Conservation (phyloP, 805 yeast genomes). For the Yarrowia sp. region DNA sequence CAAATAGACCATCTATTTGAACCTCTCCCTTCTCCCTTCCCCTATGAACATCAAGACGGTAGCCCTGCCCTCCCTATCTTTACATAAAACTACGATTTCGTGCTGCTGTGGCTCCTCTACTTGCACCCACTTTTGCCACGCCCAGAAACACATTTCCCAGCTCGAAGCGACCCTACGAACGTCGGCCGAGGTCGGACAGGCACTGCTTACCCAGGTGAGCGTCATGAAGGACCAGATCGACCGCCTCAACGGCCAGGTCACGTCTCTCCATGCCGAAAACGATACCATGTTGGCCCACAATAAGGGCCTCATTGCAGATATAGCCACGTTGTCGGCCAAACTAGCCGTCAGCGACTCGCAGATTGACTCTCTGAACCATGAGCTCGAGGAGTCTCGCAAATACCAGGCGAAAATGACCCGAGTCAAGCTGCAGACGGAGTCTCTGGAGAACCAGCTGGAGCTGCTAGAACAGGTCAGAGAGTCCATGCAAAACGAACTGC, state of each 20-base stretch:
- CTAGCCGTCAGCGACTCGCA: constrained; percentile 14
- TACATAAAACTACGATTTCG: constrained; percentile 1
- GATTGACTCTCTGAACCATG: constrained; percentile 12
- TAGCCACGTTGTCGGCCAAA: constrained; percentile 12
- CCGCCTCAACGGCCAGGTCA: constrained; percentile 37
- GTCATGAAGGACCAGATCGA: constrained; percentile 32
- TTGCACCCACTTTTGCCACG: constrained; percentile 11
- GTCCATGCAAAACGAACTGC: constrained; percentile 18
- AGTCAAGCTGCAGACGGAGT: constrained; percentile 13
- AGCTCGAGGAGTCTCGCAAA: constrained; percentile 36
- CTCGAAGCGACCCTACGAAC: constrained; percentile 30
- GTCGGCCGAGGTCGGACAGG: constrained; percentile 29
- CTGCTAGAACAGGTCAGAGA: constrained; percentile 25
- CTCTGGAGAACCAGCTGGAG: constrained; percentile 29
- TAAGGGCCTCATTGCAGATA: constrained; percentile 5
- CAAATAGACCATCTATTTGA: too few relatives aligned
- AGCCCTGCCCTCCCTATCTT: background rate
- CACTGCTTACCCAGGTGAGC: constrained; percentile 21
- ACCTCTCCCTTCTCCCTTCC: background rate
- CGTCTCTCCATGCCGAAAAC: constrained; percentile 8
- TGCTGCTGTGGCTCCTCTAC: constrained; percentile 29
- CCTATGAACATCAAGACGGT: constrained; percentile 1
- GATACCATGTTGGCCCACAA: constrained; percentile 28
- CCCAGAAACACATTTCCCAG: constrained; percentile 20
- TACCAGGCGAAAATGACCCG: constrained; percentile 20